Base-by-base conservation (phyloP, 106 monocot genomes). In the Gastrodia elata region DNA sequence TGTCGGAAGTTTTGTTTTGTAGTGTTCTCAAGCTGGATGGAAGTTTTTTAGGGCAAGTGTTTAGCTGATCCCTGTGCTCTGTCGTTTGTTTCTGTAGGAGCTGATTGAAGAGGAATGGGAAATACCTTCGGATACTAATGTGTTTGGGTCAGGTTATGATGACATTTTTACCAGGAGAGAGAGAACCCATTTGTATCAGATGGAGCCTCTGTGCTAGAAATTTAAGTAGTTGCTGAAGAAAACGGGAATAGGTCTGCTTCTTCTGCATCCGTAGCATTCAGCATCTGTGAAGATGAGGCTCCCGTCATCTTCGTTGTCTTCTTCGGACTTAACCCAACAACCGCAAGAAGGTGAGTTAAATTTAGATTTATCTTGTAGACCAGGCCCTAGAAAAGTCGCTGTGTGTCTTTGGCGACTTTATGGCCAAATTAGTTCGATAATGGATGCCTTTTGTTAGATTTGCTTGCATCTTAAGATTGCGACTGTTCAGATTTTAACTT, bases 271-370 rank as follows among this genome's bases (percentile, higher is more conserved):
- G 30, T 61, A 61, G 13, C 32, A 61, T 61, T 32, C 61, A 13
- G 61, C 30, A 22, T 30, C 61, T 4, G 30, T 61, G 20, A 61
- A 61, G 61, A 61, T 61, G 61, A 61, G 61, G 61, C 61, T 61
- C 32, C 32, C 61, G 61, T 61, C 61, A 61, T 61, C 61, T 14
- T 61, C 61, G 61, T 30, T 61, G 61, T 61, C 61, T 61, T 61
- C 61, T 61, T 61, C 61, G 61, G 61, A 61, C 32, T 61, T 61
- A 32, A 32, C 61, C 30, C 61, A 61, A 28, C 61, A 32, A 13
- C 61, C 61, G 32, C 61, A 61, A 61, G 61, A 61, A 61, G 61
- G 61, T 61, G 32, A 61, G 61, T 24, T 32, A 30, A 61, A 7
- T 61, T 61, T 13, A 61, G 61, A 3, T 61, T 61, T 32, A 32